These are phyloP conservation scores for Ajuga chamaepitys DNA, from an alignment of 257 asterid genomes.

Conservation along the genomic window DNA sequence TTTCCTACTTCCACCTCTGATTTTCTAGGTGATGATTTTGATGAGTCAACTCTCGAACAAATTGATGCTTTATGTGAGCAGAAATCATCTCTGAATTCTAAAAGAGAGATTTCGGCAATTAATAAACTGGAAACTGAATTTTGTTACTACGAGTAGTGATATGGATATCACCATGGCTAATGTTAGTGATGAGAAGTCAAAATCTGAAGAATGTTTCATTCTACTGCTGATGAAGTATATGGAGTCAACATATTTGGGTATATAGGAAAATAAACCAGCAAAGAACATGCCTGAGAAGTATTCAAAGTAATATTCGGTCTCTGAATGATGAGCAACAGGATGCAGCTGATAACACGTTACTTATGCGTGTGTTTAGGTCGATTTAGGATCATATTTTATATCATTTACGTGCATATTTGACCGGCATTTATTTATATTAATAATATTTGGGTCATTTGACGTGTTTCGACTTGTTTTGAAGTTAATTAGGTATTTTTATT, in stretches of 20 bases:
- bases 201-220: conserved; percentile 23
- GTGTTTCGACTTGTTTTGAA: no score
- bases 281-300: conserved; percentile 75
- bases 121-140: conserved; percentile 19
- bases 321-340: conserved; percentile 85
- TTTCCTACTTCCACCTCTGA: conserved; percentile 16
- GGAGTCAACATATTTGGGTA: conserved; percentile 20
- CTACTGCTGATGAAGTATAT: conserved; percentile 22
- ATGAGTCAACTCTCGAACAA: conserved; percentile 63
- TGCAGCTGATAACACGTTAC: no score
- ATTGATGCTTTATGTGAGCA: conserved; percentile 73
- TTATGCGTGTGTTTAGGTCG: no score
- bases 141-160: conserved; percentile 23
- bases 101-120: conserved; percentile 17
- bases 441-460: no score
- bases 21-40: conserved; percentile 54
- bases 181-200: conserved; percentile 20
- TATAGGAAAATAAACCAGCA: conserved; percentile 18
- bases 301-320: conserved; percentile 51
- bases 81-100: conserved; percentile 35
- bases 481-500: no score
- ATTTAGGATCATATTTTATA: no score
- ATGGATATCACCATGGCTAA: conserved; percentile 19
- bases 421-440: no score
- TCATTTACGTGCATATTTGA: no score